Evolutionary conservation across 306 rosid species (phyloP).

Genomic region (Malus sieversii): DNA sequence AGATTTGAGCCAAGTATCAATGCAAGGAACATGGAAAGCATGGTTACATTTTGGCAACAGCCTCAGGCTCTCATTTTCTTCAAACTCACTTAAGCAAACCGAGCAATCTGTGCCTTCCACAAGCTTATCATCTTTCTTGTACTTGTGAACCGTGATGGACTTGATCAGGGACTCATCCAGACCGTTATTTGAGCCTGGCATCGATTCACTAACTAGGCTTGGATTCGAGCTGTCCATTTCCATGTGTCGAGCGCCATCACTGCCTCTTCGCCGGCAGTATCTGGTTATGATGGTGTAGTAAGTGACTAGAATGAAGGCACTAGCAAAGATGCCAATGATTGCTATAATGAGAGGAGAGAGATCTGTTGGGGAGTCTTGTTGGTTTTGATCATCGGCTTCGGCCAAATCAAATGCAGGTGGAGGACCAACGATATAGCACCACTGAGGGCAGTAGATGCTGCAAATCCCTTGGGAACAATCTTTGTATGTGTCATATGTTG

Average conservation of each 20-base stretch:
- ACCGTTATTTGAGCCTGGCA: constrained; percentile 33
- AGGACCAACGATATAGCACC: constrained; percentile 66
- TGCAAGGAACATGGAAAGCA: constrained; percentile 77
- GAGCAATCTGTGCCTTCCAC: constrained; percentile 67
- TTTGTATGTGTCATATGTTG: constrained; percentile 27
- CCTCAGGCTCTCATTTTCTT: constrained; percentile 60
- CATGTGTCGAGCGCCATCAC: not conserved
- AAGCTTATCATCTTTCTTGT: constrained; percentile 31
- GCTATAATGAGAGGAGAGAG: constrained; percentile 76
- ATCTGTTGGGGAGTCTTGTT: constrained; percentile 15
- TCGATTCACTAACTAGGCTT: constrained; percentile 7
- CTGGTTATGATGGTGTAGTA: constrained; percentile 61
- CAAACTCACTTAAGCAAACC: constrained; percentile 67
- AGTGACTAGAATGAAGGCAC: constrained; percentile 48
- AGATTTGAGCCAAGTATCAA: constrained; percentile 71
- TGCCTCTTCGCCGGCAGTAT: constrained; percentile 33
- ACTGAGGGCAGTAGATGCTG: constrained; percentile 73
- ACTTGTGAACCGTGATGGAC: constrained; percentile 51
- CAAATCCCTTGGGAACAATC: constrained; percentile 67
- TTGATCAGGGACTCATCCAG: constrained; percentile 51
- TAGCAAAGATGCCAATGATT: constrained; percentile 58
- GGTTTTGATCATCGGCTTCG: not conserved
- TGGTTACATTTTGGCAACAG: constrained; percentile 68
- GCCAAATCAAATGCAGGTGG: constrained; percentile 43
- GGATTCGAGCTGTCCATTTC: constrained; percentile 6